A percentile compares a stretch with the other conserved stretches of the same genome.
Conservation (phyloP, 1,284 basidiomycete species). For the Violaceomyces palustris region DNA sequence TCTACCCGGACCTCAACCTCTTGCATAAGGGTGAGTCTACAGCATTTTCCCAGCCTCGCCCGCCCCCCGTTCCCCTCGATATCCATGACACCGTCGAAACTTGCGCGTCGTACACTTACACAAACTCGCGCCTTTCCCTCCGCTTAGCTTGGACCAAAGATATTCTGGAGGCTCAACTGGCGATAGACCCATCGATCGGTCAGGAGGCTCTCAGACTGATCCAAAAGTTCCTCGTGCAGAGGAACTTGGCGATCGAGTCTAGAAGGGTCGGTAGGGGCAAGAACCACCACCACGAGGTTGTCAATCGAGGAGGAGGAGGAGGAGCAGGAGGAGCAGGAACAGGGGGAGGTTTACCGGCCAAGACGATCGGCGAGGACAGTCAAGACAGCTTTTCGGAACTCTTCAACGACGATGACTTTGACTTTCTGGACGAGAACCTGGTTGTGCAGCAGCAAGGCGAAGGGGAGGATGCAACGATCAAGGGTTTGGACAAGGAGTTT, state of each 20-base stretch:
- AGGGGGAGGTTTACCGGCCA: neutral
- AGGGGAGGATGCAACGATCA: conserved; percentile 39
- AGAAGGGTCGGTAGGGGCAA: too few species aligned
- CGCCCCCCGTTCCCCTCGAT: too few species aligned
- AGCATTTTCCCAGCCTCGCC: conserved; percentile 1
- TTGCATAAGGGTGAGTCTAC: conserved; percentile 60
- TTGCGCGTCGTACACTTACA: conserved; percentile 9
- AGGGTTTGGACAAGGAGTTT: conserved; percentile 16
- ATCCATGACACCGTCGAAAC: neutral
- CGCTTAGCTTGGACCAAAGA: conserved; percentile 62
- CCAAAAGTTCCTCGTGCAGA: conserved; percentile 64
- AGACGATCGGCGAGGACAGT: conserved; percentile 45
- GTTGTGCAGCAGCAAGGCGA: conserved; percentile 60
- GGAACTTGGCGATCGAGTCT: conserved; percentile 59
- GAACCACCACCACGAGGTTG: neutral
- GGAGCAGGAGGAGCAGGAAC: conserved; percentile 13
- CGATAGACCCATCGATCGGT: conserved; percentile 58
- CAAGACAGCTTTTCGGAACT: conserved; percentile 71
- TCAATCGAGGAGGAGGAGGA: neutral
- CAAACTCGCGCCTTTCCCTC: conserved; percentile 3
- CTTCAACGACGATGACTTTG: conserved; percentile 58
- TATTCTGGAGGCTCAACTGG: conserved; percentile 60
- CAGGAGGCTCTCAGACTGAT: conserved; percentile 62
- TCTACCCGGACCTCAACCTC: conserved; percentile 66
- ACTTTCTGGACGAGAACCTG: conserved; percentile 63